These are phyloP conservation scores for Nitzschia palea DNA, from an alignment of 108 stramenopile species.

Conservation along the genomic window DNA sequence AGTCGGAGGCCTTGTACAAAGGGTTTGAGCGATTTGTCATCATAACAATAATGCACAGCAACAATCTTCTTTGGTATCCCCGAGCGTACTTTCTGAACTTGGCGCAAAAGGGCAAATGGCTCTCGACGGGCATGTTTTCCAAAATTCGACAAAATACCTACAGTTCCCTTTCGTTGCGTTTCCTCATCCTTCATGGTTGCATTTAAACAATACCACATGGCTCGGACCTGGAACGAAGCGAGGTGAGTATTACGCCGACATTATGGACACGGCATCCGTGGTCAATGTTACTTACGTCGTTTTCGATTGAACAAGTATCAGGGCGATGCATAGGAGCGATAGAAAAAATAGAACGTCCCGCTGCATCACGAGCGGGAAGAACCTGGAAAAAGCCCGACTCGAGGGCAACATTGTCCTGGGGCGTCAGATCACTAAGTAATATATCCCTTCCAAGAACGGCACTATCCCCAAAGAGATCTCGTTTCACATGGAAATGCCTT, in stretches of 20 bases:
- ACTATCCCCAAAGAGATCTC: constrained; percentile 24
- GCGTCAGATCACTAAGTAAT: constrained; percentile 9
- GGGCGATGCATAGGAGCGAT: constrained; percentile 1
- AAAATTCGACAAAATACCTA: constrained; percentile 8
- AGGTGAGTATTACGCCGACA: background rate
- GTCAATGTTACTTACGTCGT: background rate
- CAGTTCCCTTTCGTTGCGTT: constrained; percentile 13
- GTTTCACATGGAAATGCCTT: constrained; percentile 20
- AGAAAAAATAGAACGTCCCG: constrained; percentile 22
- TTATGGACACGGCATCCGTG: background rate
- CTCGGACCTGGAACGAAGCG: constrained; percentile 2
- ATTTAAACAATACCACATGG: constrained; percentile 24
- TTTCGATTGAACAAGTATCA: background rate
- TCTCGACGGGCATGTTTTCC: constrained; percentile 1
- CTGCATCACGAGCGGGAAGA: constrained; percentile 25
- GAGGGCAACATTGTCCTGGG: constrained; percentile 1
- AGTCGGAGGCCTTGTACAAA: constrained; percentile 7
- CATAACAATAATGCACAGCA: constrained; percentile 25
- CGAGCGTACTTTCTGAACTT: background rate
- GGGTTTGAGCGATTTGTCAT: constrained; percentile 21
- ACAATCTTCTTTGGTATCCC: constrained; percentile 21
- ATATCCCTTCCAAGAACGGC: constrained; percentile 20
- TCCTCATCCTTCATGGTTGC: constrained; percentile 18
- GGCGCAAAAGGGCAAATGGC: background rate
- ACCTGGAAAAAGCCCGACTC: constrained; percentile 19